Evolutionary conservation across 495 filamentous ascomycete genomes (phyloP), one percentile per base, ranked within the genome.

Genomic region (Podospora didyma): DNA sequence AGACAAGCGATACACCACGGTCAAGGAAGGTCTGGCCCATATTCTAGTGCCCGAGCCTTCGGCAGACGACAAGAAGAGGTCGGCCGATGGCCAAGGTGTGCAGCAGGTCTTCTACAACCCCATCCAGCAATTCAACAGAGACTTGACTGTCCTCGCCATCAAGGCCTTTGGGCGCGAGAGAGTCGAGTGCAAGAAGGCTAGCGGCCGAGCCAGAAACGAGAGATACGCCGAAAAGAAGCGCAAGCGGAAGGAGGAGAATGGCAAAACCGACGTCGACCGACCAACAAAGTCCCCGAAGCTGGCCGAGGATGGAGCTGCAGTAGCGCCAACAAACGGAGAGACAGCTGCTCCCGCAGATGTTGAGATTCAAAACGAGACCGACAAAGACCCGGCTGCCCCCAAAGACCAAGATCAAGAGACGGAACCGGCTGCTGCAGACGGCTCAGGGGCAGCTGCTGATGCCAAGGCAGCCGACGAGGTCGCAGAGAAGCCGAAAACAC

Each of bases 91-190:
- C 42, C 68, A 75, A 51, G 70, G 72, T 35, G 74, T 75, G 37
- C 90, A 96, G 67, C 82, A 86, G 26, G 95, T 98, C 23, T 98
- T 98, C 69, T 98, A 98, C 75, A 98, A 98, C 61, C 93, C 94
- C 0, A 96, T 98, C 42, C 95, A 97, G 67, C 95, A 97, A 70
- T 98, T 96, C 77, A 98, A 98, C 74, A 84, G 94, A 10, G 94
- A 98, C 72, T 74, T 98, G 61, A 96, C 89, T 64, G 88, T 97
- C 28, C 80, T 97, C 20, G 89, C 92, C 17, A 95, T 97, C 63
- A 87, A 86, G 64, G 85, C 86, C 0, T 96, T 89, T 74, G 89
- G 86, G 0, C 85, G 94, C 51, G 84, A 90, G 57, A 66, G 80
- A 14, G 51, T 88, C 14, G 78, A 73, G 51, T 77, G 73, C 41